phyloP scores from a whole-genome alignment of 495 filamentous ascomycete genomes.

The Parachaetomium inaequale region DNA sequence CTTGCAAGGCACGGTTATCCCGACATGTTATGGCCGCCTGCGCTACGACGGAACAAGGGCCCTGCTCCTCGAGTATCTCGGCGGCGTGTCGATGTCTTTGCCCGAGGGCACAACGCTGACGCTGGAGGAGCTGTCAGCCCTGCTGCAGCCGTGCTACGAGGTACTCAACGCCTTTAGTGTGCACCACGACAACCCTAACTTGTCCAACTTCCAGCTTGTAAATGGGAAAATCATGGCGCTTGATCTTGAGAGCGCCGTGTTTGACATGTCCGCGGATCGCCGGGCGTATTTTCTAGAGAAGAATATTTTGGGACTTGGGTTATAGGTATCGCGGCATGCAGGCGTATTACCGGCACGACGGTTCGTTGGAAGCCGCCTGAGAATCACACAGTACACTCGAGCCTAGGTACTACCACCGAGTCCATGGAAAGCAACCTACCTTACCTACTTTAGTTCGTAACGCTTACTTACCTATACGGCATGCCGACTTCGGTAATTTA shows the following conservation, averaged over 20 bases:
- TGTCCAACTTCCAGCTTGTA: slow-evolving; percentile 14
- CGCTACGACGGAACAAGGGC: slow-evolving; percentile 13
- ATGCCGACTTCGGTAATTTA: no score
- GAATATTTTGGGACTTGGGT: background rate
- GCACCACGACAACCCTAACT: slow-evolving; percentile 8
- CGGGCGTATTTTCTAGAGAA: background rate
- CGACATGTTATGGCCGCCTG: slow-evolving; percentile 8
- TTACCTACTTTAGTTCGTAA: no score
- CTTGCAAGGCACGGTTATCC: slow-evolving; percentile 14
- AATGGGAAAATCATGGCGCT: slow-evolving; percentile 11
- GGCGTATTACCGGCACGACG: no score
- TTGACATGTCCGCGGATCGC: slow-evolving; percentile 3
- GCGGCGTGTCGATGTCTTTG: slow-evolving; percentile 1
- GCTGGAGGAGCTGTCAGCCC: slow-evolving; percentile 12
- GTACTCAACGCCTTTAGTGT: slow-evolving; percentile 12
- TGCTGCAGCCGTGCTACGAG: slow-evolving; percentile 15
- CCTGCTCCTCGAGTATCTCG: slow-evolving; percentile 10
- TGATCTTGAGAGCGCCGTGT: slow-evolving; percentile 11
- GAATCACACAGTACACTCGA: background rate
- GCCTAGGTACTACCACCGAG: no score
- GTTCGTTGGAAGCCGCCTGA: no score
- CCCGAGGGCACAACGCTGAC: slow-evolving; percentile 13
- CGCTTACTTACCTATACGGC: no score
- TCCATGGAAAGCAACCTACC: no score
- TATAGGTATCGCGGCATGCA: background rate